Conservation (phyloP, 2,329 filamentous ascomycete species). For the Ophiostoma sp. region DNA sequence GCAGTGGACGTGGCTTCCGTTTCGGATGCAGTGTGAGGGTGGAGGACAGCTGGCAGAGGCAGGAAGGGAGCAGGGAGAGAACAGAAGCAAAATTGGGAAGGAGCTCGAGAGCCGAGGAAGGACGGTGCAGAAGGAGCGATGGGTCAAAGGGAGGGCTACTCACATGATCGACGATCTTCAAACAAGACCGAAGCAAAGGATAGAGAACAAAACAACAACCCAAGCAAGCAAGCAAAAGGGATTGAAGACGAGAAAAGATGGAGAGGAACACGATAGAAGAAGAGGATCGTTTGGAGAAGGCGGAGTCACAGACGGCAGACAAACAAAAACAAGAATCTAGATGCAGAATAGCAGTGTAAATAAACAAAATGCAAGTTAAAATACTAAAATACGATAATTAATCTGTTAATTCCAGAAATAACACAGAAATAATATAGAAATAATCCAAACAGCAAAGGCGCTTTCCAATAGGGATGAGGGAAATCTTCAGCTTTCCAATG, state of each 20-base stretch:
- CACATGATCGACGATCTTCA: slow-evolving; percentile 14
- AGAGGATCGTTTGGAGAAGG: not conserved
- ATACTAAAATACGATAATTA: not conserved
- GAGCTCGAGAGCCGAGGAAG: slow-evolving; percentile 13
- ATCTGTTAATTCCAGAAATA: not conserved
- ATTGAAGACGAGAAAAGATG: not conserved
- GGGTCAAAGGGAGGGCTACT: not conserved
- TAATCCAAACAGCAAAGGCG: not conserved
- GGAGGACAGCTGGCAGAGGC: slow-evolving; percentile 12
- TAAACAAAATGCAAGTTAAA: not conserved
- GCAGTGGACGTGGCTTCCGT: not conserved
- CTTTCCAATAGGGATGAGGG: slow-evolving; percentile 21
- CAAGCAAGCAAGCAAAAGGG: not conserved
- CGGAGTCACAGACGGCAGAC: not conserved
- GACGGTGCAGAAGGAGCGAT: not conserved
- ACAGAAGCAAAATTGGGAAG: not conserved
- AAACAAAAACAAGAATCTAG: slow-evolving; percentile 10
- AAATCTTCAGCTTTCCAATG: slow-evolving; percentile 20
- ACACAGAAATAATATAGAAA: not conserved
- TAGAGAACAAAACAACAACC: slow-evolving; percentile 8
- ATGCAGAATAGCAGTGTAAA: not conserved
- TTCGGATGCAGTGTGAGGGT: not conserved
- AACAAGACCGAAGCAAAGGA: not conserved
- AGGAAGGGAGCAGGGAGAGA: not conserved
- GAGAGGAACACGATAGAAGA: not conserved